Conservation (phyloP, 352 stramenopile species). For the Globisporangium mamillatum region DNA sequence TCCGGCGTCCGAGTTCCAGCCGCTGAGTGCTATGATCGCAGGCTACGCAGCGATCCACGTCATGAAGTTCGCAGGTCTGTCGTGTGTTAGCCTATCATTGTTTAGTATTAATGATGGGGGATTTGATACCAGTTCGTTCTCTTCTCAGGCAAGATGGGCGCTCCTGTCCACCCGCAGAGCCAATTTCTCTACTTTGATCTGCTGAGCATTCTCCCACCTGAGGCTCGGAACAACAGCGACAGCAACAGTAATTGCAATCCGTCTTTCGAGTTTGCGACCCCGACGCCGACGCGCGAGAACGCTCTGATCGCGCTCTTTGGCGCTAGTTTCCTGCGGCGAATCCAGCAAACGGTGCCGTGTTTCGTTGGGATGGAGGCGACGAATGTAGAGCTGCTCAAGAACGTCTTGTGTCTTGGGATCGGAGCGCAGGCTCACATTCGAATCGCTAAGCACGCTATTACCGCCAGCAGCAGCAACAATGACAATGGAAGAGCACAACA, state of each 20-base stretch:
- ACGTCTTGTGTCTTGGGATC: conserved; percentile 22
- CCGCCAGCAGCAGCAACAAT: neutral
- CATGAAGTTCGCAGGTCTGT: conserved; percentile 26
- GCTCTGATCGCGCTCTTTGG: conserved; percentile 19
- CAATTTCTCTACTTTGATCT: conserved; percentile 41
- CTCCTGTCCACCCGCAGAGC: conserved; percentile 14
- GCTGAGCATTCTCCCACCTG: conserved; percentile 13
- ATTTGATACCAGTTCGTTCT: neutral
- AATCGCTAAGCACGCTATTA: neutral
- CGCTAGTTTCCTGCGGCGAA: neutral
- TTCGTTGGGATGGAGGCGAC: conserved; percentile 21
- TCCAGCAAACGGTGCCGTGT: conserved; percentile 9
- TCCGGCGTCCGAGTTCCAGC: conserved; percentile 30
- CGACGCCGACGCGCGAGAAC: conserved; percentile 2
- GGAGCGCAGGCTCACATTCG: conserved; percentile 14
- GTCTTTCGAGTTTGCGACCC: conserved; percentile 3
- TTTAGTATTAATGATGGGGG: neutral
- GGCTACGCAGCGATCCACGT: conserved; percentile 30
- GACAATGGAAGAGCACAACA: too few species aligned
- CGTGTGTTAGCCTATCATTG: conserved; percentile 10
- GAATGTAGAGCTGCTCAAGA: conserved; percentile 27
- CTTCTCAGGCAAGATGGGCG: conserved; percentile 24
- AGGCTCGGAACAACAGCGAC: neutral
- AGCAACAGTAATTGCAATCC: too few species aligned
- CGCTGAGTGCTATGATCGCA: conserved; percentile 32